phyloP scores from a whole-genome alignment of 2,329 filamentous ascomycete genomes.

The Xylaria sp. region DNA sequence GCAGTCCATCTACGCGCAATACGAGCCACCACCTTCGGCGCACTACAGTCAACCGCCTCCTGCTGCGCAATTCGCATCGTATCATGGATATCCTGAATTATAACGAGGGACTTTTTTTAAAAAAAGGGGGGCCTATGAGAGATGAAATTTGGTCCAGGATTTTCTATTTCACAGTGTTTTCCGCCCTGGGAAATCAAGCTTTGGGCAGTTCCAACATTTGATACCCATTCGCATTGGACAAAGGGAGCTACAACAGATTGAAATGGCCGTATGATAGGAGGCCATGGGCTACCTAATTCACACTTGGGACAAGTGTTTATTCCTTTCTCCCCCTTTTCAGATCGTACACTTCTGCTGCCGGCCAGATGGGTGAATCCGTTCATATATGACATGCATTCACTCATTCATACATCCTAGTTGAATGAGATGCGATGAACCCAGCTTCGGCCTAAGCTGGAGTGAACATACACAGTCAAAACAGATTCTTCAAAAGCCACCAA shows the following conservation, averaged over 20 bases:
- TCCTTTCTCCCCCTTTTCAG: too few relatives aligned
- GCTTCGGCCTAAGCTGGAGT: too few relatives aligned
- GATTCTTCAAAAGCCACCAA: too few relatives aligned
- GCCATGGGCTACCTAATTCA: background rate
- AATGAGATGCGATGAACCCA: too few relatives aligned
- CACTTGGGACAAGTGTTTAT: background rate
- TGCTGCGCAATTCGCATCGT: conserved; percentile 27
- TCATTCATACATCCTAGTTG: too few relatives aligned
- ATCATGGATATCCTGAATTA: conserved; percentile 27
- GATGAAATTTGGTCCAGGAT: background rate
- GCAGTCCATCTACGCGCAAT: conserved; percentile 26
- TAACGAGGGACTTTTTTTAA: background rate
- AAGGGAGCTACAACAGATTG: conserved; percentile 2
- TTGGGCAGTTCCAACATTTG: conserved; percentile 20
- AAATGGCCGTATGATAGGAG: background rate
- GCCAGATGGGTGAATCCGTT: too few relatives aligned
- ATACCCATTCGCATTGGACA: conserved; percentile 9
- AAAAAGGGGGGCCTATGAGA: background rate
- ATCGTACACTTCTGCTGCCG: too few relatives aligned
- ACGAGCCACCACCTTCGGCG: conserved; percentile 26
- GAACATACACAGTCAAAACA: too few relatives aligned
- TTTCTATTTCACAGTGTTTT: background rate
- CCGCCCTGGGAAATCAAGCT: conserved; percentile 13
- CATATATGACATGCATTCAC: too few relatives aligned
- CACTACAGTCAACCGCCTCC: conserved; percentile 22